These are phyloP conservation scores for Pistacia integerrima DNA, from an alignment of 345 rosid genomes.

Conservation along the genomic window DNA sequence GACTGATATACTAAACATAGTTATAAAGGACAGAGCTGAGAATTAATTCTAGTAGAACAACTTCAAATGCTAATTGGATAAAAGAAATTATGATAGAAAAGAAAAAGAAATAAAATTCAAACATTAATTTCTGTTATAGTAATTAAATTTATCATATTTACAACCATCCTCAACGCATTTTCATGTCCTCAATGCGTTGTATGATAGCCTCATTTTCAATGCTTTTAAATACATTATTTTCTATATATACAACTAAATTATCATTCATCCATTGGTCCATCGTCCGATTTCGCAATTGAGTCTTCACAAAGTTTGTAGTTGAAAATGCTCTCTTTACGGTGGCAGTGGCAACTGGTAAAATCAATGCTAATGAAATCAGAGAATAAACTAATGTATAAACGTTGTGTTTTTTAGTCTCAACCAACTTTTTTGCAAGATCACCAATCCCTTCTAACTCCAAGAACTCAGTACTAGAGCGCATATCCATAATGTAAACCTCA, in stretches of 20 bases:
- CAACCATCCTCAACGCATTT: background rate
- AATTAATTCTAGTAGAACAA: background rate
- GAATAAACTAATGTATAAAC: background rate
- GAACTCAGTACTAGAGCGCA: background rate
- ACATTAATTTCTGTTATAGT: background rate
- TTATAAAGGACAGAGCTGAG: background rate
- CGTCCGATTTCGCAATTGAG: background rate
- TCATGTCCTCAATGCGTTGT: background rate
- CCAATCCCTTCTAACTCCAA: background rate
- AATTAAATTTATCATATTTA: background rate
- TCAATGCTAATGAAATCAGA: background rate
- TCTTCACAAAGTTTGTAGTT: background rate
- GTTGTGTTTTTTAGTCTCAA: background rate
- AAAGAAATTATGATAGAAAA: background rate
- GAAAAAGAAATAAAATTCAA: background rate
- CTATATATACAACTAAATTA: background rate
- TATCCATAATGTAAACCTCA: background rate
- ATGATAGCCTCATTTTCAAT: background rate
- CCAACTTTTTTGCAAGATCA: constrained; percentile 5
- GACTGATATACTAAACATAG: background rate
- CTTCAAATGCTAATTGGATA: background rate
- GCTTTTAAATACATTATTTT: background rate
- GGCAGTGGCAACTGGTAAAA: background rate
- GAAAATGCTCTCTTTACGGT: background rate
- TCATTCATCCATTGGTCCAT: background rate